Evolutionary conservation across 2,329 filamentous ascomycete species (phyloP).

Genomic region (Fusarium sarcochroum): DNA sequence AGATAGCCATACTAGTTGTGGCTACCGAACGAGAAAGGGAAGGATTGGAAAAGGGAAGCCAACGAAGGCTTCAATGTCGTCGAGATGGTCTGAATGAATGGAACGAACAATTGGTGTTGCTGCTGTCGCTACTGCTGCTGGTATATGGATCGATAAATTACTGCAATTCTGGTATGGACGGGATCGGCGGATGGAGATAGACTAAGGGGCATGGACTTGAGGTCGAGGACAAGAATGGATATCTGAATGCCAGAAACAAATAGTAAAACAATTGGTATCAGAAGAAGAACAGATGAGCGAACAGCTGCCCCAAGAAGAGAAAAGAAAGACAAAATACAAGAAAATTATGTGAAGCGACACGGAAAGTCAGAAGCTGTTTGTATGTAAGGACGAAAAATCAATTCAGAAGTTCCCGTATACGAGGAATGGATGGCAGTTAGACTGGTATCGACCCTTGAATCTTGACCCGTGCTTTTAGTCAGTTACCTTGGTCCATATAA

Average conservation of each 20-base stretch:
- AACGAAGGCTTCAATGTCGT: constrained; percentile 2
- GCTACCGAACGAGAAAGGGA: constrained; percentile 8
- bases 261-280: constrained; percentile 2
- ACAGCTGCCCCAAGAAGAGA: constrained; percentile 5
- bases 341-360: constrained; percentile 18
- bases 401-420: constrained; percentile 11
- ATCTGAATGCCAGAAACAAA: not conserved
- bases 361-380: constrained; percentile 19
- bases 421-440: constrained; percentile 27
- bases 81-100: constrained; percentile 4
- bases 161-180: constrained; percentile 2
- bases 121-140: not conserved
- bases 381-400: constrained; percentile 24
- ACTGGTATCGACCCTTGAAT: constrained; percentile 26
- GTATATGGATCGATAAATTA: constrained; percentile 14
- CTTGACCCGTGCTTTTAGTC: constrained; percentile 16
- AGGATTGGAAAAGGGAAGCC: constrained; percentile 8
- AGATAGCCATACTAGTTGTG: constrained; percentile 41
- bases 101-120: constrained; percentile 5
- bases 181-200: not conserved
- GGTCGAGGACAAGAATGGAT: constrained; percentile 1
- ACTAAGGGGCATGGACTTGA: not conserved
- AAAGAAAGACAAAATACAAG: constrained; percentile 16
- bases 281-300: constrained; percentile 5
- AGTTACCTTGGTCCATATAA: not conserved